These are phyloP conservation scores for Apiospora sp. DNA, from an alignment of 2,329 filamentous ascomycete species.

Conservation along the genomic window DNA sequence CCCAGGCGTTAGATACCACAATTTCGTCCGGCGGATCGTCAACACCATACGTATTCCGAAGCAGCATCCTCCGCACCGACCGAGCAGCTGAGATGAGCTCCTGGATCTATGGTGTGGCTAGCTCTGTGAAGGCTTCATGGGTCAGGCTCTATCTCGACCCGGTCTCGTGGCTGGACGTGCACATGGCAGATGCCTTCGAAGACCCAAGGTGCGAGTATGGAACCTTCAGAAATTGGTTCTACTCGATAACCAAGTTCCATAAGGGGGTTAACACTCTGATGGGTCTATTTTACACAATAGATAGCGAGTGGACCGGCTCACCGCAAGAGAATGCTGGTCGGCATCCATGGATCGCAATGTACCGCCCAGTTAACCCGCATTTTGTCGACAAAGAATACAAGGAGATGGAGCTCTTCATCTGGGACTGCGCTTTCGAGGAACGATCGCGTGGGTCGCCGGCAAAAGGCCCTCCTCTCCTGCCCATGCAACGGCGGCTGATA, in stretches of 20 bases:
- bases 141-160: slow-evolving; percentile 46
- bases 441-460: slow-evolving; percentile 33
- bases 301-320: slow-evolving; percentile 45
- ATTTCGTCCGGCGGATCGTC: slow-evolving; percentile 26
- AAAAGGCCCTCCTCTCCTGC: slow-evolving; percentile 42
- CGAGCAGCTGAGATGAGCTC: slow-evolving; percentile 32
- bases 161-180: slow-evolving; percentile 50
- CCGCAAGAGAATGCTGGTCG: slow-evolving; percentile 36
- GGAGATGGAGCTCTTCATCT: slow-evolving; percentile 60
- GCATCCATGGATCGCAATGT: slow-evolving; percentile 60
- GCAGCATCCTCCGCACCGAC: slow-evolving; percentile 31
- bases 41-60: slow-evolving; percentile 29
- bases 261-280: slow-evolving; percentile 45
- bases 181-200: slow-evolving; percentile 48
- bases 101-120: slow-evolving; percentile 31
- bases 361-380: slow-evolving; percentile 53
- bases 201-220: slow-evolving; percentile 38
- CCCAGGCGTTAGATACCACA: not conserved
- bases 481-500: slow-evolving; percentile 56
- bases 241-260: slow-evolving; percentile 29
- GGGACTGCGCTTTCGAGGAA: slow-evolving; percentile 52
- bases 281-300: slow-evolving; percentile 60
- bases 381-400: slow-evolving; percentile 35
- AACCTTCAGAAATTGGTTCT: slow-evolving; percentile 49
- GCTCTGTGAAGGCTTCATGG: slow-evolving; percentile 29